A percentile compares a stretch with the other conserved stretches of the same genome.
Evolutionary conservation across 768 basidiomycete genomes (phyloP).

Genomic region (Tricholoma terreum): DNA sequence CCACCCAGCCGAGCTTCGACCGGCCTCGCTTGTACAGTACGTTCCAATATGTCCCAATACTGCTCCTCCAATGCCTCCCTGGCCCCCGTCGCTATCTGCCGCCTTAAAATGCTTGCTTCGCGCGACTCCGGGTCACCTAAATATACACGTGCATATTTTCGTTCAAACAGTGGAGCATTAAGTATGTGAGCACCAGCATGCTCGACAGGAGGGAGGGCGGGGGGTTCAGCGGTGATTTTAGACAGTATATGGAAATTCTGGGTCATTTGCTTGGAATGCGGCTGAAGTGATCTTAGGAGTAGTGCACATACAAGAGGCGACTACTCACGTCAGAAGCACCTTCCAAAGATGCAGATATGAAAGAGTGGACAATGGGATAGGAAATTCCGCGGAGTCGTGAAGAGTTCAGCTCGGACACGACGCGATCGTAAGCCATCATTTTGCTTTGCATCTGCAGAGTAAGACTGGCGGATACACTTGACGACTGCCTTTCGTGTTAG

Average conservation of each 20-base stretch:
- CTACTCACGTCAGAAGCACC: slow-evolving; percentile 54
- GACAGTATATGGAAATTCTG: slow-evolving; percentile 72
- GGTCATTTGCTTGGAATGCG: slow-evolving; percentile 55
- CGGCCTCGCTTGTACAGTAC: slow-evolving; percentile 76
- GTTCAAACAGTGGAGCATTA: slow-evolving; percentile 74
- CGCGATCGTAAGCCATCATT: slow-evolving; percentile 94
- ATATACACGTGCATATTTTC: slow-evolving; percentile 81
- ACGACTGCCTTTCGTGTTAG: slow-evolving; percentile 16
- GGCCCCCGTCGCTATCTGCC: slow-evolving; percentile 75
- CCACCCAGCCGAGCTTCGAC: slow-evolving; percentile 87
- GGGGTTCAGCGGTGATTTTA: slow-evolving; percentile 76
- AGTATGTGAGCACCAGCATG: slow-evolving; percentile 81
- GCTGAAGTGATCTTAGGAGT: slow-evolving; percentile 25
- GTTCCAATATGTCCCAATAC: slow-evolving; percentile 80
- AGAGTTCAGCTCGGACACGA: slow-evolving; percentile 73
- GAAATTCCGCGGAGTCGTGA: slow-evolving; percentile 69
- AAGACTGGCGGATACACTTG: slow-evolving; percentile 47
- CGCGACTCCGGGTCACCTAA: slow-evolving; percentile 63
- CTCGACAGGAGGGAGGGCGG: slow-evolving; percentile 69
- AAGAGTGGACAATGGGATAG: slow-evolving; percentile 71
- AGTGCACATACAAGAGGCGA: background rate
- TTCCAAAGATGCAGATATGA: slow-evolving; percentile 65
- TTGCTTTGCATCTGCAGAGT: slow-evolving; percentile 84
- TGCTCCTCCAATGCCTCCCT: slow-evolving; percentile 85
- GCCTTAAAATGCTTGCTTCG: slow-evolving; percentile 61